Base-by-base conservation (phyloP, 2,329 filamentous ascomycete genomes). In the Aspergillus ustus region DNA sequence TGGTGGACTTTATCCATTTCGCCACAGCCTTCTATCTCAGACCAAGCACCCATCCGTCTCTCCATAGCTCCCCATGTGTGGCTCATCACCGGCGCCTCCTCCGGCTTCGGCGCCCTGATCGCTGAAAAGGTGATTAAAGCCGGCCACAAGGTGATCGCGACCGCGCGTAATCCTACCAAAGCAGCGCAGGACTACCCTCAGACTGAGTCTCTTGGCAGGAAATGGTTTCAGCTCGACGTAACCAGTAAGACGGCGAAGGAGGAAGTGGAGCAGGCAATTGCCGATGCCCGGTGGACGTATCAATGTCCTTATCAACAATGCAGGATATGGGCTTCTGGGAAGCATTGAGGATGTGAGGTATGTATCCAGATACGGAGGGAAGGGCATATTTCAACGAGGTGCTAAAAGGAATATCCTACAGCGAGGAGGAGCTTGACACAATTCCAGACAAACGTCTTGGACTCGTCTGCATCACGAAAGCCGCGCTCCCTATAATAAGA, bases 291-390 rank as follows among this genome's bases (percentile, higher is more conserved):
- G 43, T 17, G 54, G 54, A 6, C 5, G 20, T n/a, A 57, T 60
- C 15, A 51, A 60, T 20, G 57, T 60, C n/a, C 13, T 60, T 17
- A 45, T 60, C 50, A 60, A 60, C 20, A 60, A 60, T 22, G 57
- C 57, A 13, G 57, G 57, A 9, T 60, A 54, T 40, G 7, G 28
- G 7, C 15, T 50, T 8, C n/a, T 55, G 13, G 57, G 51, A 5
- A 15, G 19, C 13, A 49, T 58, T 40, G 56, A 58, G 20, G 44
- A 40, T 28, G 40, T 25, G 25, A 25, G 25, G 25, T 25, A 25
- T 25, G 25, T 25, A 25, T 25, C 25, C 25, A 25, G 25, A 25
- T 25, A 25, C 25, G 25, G 25, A 25, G 25, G 25, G 25, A 25
- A 5, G 25, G 25, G 25, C 25, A 25, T 25, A 2, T 2, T 25